Base-by-base conservation (phyloP, 495 filamentous ascomycete genomes). In the Trichodelitschia bisporula region DNA sequence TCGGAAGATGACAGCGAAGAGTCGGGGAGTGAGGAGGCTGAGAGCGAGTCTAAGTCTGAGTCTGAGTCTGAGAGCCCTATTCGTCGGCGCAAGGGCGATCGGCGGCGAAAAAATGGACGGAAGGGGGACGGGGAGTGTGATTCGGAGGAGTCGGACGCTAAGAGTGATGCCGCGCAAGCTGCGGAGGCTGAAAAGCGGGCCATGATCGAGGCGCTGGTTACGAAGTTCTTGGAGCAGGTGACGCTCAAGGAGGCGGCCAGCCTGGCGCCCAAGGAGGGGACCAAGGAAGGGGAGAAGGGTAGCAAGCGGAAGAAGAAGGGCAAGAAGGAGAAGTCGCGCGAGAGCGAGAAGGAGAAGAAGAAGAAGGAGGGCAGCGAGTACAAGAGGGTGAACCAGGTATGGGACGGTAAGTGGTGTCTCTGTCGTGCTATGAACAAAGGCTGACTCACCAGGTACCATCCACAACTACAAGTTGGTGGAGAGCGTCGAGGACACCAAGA, bases 401-500 rank as follows among this genome's bases (percentile, higher is more conserved):
- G 50, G 50, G 51, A 54, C 26, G 33, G 59, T 63, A 40, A n/a
- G n/a, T n/a, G 42, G 59, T 52, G 12, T 15, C 11, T 35, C 23
- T 33, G 15, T 2, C 29, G 24, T 64, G 59, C 80, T 21, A 79
- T 70, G 69, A 73, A 80, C 39, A 73, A 59, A 14, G 10, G 23
- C 26, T 35, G 14, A 30, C 26, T 2, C 15, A 9, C 16, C 25
- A 10, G 10, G 27, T 28, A 20, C 36, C 64, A 76, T 78, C 35
- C 74, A 83, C 46, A 72, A 78, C 40, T 89, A 74, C 53, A 78
- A 77, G 48, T 62, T 82, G 19, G 75, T 68, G 23, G 77, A 84
- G 43, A 84, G 73, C 9, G 66, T 72, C 11, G 69, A 83, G 36
- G 67, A 76, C 33, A 62, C 64, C 30, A 69, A 67, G 16, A 64